Base-by-base conservation (phyloP, 345 rosid species). In the Acer saccharum region DNA sequence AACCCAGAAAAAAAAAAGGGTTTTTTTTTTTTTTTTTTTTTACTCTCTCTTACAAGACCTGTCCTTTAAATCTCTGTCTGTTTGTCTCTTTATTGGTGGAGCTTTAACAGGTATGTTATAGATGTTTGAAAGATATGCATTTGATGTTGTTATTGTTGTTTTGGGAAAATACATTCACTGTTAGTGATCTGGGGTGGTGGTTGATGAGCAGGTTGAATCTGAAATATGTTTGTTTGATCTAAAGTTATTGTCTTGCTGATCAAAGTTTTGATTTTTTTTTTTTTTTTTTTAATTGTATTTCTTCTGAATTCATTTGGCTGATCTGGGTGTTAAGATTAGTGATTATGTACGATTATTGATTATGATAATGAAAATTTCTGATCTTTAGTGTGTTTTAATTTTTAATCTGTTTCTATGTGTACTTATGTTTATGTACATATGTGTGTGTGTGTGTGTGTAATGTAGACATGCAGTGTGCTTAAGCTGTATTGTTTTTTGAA, bases 161-260 rank as follows among this genome's bases (percentile, higher is more conserved):
- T 73, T 73, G 0, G 1, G 32, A 44, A 41, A 21, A 60, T 60
- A 41, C 23, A 14, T 60, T 57, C 23, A 41, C 14, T 41, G 50
- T 21, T 48, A 39, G 25, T n/a, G 63, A 64, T 65, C 77, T 29
- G 77, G 62, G 61, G 3, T 44, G 23, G 62, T 27, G 62, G 4
- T 63, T 63, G 44, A 32, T 74, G 6, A 64, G 20, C 58, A 25
- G 69, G 18, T 52, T 74, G 69, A 74, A 74, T 64, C 69, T 64
- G 61, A 48, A 64, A 74, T 27, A 74, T 50, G 70, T 29, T 74
- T 74, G 9, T 65, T 74, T 65, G 32, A 74, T 74, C 77, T 65
- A 48, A 65, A 48, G 7, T 64, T 65, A 1, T 2, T 11, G 55
- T 14, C 21, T 48, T 65, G 32, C 7, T 17, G 3, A 64, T 74